Base-by-base conservation (phyloP, 2,329 filamentous ascomycete genomes). In the Pseudogymnoascus sp. region DNA sequence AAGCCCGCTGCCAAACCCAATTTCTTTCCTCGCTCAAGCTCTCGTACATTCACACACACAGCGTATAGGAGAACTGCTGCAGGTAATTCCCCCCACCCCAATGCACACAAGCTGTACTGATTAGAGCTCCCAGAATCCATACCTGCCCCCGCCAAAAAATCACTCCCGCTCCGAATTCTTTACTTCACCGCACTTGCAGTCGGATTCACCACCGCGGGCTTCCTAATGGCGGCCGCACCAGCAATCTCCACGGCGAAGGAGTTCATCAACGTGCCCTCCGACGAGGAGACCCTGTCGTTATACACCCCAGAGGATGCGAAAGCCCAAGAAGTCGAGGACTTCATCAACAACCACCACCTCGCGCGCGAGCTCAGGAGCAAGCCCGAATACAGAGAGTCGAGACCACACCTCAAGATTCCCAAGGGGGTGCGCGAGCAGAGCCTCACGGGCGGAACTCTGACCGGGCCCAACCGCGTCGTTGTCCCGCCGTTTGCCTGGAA, bases 351-450 rank as follows among this genome's bases (percentile, higher is more conserved):
- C 53, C 91, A 94, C 77, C 88, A 91, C 1, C 74, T 96, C n/a
- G 82, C 88, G 4, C 73, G 80, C n/a, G 79, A 82, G 44, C 79
- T 97, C 60, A 87, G 92, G 56, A 75, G 76, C 16, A 81, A 89
- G 69, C 79, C 85, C 0, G 82, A 83, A 25, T 89, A 88, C 74
- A 82, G 79, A 35, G 92, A 96, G 74, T 88, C 88, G 35, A 84
- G 94, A 42, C 93, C 93, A 10, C 91, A 96, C 73, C 79, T 97
- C 73, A 94, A 92, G 76, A 89, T 97, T 71, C 92, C 93, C 0
- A 78, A 80, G 25, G 75, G 80, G 2, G 82, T 91, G 74, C 85
- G 89, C 40, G 76, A 77, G 2, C 86, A 91, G 73, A 96, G 88
- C 75, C 80, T 99, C 61, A 97, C 92, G 0, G 91, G 84, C 33